These are phyloP conservation scores for Rauvolfia tetraphylla DNA, from an alignment of 257 asterid species.

Conservation along the genomic window DNA sequence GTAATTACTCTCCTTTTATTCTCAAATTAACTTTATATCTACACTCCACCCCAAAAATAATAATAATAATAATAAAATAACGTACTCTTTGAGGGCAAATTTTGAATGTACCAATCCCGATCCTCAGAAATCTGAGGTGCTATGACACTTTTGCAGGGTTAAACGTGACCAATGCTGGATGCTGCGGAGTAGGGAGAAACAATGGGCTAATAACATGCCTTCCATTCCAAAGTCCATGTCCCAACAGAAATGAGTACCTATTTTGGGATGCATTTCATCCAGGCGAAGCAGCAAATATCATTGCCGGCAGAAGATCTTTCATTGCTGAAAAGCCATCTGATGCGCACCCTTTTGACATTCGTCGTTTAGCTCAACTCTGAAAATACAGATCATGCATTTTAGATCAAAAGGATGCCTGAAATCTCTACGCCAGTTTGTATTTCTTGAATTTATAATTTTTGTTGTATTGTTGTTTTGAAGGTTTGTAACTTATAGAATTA, in stretches of 20 bases:
- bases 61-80: no score
- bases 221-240: conserved; percentile 66
- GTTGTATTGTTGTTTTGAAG: no score
- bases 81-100: background rate
- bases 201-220: conserved; percentile 90
- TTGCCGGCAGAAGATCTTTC: conserved; percentile 73
- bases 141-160: conserved; percentile 41
- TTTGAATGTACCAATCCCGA: no score
- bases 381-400: no score
- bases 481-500: no score
- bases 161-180: conserved; percentile 75
- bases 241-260: conserved; percentile 51
- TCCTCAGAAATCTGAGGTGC: background rate
- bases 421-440: no score
- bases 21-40: no score
- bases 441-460: no score
- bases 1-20: conserved; percentile 35
- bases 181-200: conserved; percentile 95
- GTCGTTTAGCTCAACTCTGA: conserved; percentile 63
- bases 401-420: no score
- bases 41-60: no score
- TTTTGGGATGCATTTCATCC: conserved; percentile 99
- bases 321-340: conserved; percentile 60
- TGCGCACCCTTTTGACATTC: conserved; percentile 75
- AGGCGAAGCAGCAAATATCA: conserved; percentile 61